These are phyloP conservation scores for Hydnomerulius pinastri DNA, from an alignment of 768 basidiomycete species.

Conservation along the genomic window DNA sequence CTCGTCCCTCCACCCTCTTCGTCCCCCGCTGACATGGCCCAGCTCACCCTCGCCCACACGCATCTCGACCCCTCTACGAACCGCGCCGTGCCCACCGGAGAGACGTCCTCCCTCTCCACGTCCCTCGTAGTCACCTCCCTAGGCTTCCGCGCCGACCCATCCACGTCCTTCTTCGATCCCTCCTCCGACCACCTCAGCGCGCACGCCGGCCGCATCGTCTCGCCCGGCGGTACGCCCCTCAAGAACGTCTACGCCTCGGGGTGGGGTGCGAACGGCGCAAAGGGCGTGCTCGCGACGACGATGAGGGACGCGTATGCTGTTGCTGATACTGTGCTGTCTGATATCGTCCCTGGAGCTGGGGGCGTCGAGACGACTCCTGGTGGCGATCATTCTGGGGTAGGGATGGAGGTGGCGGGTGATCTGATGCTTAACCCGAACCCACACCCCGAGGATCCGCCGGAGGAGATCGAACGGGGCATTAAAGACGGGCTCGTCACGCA, in stretches of 20 bases:
- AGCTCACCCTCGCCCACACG: constrained; percentile 64
- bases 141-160: constrained; percentile 78
- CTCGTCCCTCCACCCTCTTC: constrained; percentile 32
- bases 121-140: constrained; percentile 86
- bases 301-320: constrained; percentile 91
- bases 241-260: constrained; percentile 86
- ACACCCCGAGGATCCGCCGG: constrained; percentile 47
- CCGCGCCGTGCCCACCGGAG: constrained; percentile 57
- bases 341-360: constrained; percentile 40
- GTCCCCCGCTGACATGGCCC: constrained; percentile 28
- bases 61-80: constrained; percentile 48
- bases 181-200: constrained; percentile 58
- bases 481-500: constrained; percentile 48
- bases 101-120: constrained; percentile 53
- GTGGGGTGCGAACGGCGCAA: constrained; percentile 91
- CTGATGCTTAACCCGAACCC: constrained; percentile 39
- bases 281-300: constrained; percentile 88
- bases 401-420: background rate
- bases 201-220: constrained; percentile 49
- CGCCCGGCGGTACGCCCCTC: constrained; percentile 38
- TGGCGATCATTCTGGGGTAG: constrained; percentile 8
- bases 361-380: constrained; percentile 12
- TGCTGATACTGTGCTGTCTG: constrained; percentile 68
- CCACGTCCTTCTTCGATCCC: constrained; percentile 59
- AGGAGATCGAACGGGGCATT: constrained; percentile 46